A percentile compares a stretch with the other conserved stretches of the same genome.
These are phyloP conservation scores for Dryas octopetala DNA, from an alignment of 306 rosid species.

Conservation along the genomic window DNA sequence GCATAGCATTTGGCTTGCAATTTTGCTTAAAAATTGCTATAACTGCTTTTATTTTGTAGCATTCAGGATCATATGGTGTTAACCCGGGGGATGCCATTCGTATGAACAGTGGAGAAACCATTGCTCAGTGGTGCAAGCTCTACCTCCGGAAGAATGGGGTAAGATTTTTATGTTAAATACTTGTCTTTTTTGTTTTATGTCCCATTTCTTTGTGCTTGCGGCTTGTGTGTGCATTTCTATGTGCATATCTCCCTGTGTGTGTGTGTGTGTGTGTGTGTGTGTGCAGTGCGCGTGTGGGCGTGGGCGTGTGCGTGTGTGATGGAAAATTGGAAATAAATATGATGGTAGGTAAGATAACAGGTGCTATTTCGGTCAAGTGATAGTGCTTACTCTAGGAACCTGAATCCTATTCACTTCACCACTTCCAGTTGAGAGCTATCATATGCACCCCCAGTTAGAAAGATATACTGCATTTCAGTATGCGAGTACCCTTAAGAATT, in stretches of 20 bases:
- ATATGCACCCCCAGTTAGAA: not conserved
- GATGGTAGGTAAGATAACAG: not conserved
- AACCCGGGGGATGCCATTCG: constrained; percentile 56
- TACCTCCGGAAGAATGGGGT: constrained; percentile 57
- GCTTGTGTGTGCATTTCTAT: not conserved
- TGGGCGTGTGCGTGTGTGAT: not conserved
- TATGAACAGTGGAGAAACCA: constrained; percentile 66
- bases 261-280: too few species aligned
- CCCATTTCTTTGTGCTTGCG: not conserved
- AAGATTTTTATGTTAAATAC: constrained; percentile 33
- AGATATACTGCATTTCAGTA: too few species aligned
- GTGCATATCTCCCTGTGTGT: not conserved
- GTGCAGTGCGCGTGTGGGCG: not conserved
- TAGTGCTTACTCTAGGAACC: not conserved
- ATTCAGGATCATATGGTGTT: constrained; percentile 51
- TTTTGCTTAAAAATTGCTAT: constrained; percentile 16
- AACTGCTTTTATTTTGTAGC: constrained; percentile 46
- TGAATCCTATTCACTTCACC: not conserved
- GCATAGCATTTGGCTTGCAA: constrained; percentile 12
- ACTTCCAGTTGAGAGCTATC: not conserved
- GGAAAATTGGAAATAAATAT: not conserved
- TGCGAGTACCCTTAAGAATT: not conserved
- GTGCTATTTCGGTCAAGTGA: not conserved
- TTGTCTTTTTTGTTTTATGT: constrained; percentile 12
- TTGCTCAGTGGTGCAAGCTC: constrained; percentile 53